These are phyloP conservation scores for Phytopythium oedochilum DNA, from an alignment of 352 stramenopile species.

Conservation along the genomic window DNA sequence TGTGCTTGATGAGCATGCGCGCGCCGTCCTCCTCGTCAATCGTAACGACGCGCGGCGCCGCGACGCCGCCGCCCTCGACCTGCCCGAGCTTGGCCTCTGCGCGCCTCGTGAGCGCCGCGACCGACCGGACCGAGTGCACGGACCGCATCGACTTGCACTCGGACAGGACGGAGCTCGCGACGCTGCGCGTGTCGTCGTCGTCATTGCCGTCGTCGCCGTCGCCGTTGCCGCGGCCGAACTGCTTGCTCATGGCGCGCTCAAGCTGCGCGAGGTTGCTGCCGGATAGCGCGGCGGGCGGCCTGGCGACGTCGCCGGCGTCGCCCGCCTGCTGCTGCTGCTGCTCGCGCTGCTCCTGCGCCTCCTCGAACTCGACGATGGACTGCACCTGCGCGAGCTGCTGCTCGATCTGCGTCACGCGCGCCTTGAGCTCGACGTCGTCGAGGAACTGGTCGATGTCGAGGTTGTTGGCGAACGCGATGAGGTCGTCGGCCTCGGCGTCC, in stretches of 20 bases:
- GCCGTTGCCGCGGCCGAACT: constrained; percentile 11
- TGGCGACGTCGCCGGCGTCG: constrained; percentile 45
- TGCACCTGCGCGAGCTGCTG: constrained; percentile 89
- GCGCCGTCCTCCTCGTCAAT: constrained; percentile 88
- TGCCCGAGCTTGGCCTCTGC: constrained; percentile 64
- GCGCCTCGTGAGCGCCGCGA: constrained; percentile 65
- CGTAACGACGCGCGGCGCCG: constrained; percentile 80
- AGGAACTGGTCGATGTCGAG: constrained; percentile 95
- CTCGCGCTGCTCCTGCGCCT: constrained; percentile 82
- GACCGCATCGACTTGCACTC: constrained; percentile 86
- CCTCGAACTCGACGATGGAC: constrained; percentile 70
- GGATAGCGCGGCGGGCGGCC: constrained; percentile 27
- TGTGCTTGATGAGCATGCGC: constrained; percentile 85
- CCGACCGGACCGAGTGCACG: constrained; percentile 78
- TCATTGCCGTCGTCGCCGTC: constrained; percentile 15
- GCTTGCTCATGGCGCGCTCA: constrained; percentile 17
- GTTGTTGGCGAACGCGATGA: constrained; percentile 92
- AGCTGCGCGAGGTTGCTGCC: constrained; percentile 52
- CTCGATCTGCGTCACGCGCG: constrained; percentile 80
- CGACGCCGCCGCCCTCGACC: constrained; percentile 16
- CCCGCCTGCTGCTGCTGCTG: constrained; percentile 75
- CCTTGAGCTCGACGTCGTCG: constrained; percentile 88
- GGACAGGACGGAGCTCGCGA: constrained; percentile 73
- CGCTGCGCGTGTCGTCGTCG: constrained; percentile 63
- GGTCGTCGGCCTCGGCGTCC: constrained; percentile 84